Conservation (phyloP, 257 asterid species). For the Solanum gracilifrons region DNA sequence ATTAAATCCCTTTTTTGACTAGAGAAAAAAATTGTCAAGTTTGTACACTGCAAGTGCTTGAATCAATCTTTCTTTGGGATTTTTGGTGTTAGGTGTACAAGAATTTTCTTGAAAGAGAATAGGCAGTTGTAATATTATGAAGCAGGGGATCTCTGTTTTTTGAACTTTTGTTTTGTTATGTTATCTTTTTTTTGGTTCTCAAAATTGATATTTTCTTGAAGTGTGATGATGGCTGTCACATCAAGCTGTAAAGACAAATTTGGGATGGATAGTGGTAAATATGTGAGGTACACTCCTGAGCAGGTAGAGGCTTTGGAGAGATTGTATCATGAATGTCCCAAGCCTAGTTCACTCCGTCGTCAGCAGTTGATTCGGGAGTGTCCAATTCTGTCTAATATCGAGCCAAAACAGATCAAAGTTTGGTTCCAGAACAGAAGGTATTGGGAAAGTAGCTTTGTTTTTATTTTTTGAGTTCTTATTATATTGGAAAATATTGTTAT, state of each 20-base stretch:
- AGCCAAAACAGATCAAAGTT: slow-evolving; percentile 98
- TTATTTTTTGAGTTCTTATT: background rate
- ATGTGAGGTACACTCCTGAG: slow-evolving; percentile 96
- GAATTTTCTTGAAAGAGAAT: background rate
- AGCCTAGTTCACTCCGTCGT: slow-evolving; percentile 89
- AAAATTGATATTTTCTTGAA: slow-evolving; percentile 20
- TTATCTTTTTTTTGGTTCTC: background rate
- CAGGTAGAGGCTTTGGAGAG: slow-evolving; percentile 96
- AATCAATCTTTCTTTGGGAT: background rate
- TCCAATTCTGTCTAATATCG: slow-evolving; percentile 80
- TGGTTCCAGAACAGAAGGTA: slow-evolving; percentile 99
- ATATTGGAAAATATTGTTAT: background rate
- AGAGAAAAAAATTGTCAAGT: background rate
- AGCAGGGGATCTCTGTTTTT: background rate
- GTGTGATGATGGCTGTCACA: slow-evolving; percentile 79
- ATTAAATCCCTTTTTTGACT: background rate
- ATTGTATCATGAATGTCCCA: slow-evolving; percentile 87
- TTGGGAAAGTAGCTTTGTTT: background rate
- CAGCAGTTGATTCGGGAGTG: slow-evolving; percentile 92
- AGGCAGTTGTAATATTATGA: background rate
- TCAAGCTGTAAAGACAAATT: slow-evolving; percentile 58
- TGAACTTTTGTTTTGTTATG: background rate
- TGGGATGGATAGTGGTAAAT: slow-evolving; percentile 78
- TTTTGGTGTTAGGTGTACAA: background rate
- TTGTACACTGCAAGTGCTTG: background rate